A percentile compares a stretch with the other conserved stretches of the same genome.
Evolutionary conservation across 441 rosid genomes (phyloP).

Genomic region (Metrosideros polymorpha): DNA sequence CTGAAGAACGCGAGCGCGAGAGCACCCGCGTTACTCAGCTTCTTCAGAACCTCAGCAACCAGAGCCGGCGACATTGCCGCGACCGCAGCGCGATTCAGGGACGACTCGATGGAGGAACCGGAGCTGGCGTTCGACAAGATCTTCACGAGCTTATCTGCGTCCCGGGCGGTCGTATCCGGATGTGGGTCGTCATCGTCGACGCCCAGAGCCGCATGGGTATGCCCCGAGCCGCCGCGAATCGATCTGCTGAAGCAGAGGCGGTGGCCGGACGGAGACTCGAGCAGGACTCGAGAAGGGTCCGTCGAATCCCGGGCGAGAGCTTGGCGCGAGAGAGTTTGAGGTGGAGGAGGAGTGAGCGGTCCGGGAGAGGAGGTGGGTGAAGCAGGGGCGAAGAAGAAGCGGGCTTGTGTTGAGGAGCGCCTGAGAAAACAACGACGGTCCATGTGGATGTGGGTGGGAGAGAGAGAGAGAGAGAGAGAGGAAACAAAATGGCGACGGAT

Average conservation of each 20-base stretch:
- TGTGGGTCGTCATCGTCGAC: constrained; percentile 6
- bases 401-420: not conserved
- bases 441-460: not conserved
- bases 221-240: constrained; percentile 3
- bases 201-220: constrained; percentile 1
- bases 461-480: not conserved
- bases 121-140: constrained; percentile 21
- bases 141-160: constrained; percentile 42
- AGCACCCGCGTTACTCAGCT: constrained; percentile 67
- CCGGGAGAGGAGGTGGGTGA: not conserved
- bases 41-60: constrained; percentile 47
- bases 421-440: not conserved
- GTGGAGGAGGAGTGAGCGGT: not conserved
- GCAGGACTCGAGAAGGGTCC: not conserved
- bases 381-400: not conserved
- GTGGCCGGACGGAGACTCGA: not conserved
- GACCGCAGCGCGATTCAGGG: constrained; percentile 31
- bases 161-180: constrained; percentile 14
- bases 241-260: not conserved
- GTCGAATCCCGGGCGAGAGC: too few relatives aligned
- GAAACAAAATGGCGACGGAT: not conserved
- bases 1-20: constrained; percentile 60
- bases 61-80: constrained; percentile 33
- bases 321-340: too few relatives aligned
- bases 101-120: constrained; percentile 10